These are phyloP conservation scores for Ophiosphaerella herpotricha DNA, from an alignment of 2,329 filamentous ascomycete genomes.

Conservation along the genomic window DNA sequence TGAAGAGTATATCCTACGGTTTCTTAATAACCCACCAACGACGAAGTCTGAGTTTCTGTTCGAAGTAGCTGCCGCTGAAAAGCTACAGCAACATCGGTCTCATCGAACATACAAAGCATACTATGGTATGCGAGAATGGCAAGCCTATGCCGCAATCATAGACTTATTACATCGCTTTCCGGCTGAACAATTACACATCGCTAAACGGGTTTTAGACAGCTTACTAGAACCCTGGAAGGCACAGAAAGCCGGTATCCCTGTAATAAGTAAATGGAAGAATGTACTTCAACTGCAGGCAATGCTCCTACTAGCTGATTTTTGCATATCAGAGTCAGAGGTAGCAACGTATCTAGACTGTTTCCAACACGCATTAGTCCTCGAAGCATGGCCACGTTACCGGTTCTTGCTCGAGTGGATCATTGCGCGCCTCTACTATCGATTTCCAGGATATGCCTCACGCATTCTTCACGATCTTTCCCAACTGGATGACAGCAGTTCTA, in stretches of 20 bases:
- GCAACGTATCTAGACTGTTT: slow-evolving; percentile 44
- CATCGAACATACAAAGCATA: slow-evolving; percentile 48
- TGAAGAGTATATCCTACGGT: slow-evolving; percentile 46
- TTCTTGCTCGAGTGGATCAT: slow-evolving; percentile 56
- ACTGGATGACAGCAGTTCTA: slow-evolving; percentile 52
- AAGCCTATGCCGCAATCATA: slow-evolving; percentile 52
- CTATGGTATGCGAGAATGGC: slow-evolving; percentile 50
- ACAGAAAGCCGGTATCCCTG: slow-evolving; percentile 50
- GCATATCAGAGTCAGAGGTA: slow-evolving; percentile 31
- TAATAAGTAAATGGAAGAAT: slow-evolving; percentile 55
- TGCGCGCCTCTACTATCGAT: slow-evolving; percentile 48
- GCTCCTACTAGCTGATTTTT: slow-evolving; percentile 49
- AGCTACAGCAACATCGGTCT: slow-evolving; percentile 34
- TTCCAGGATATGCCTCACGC: slow-evolving; percentile 33
- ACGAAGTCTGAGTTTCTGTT: slow-evolving; percentile 52
- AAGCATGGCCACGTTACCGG: slow-evolving; percentile 54
- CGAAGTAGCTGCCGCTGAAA: slow-evolving; percentile 48
- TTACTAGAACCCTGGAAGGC: slow-evolving; percentile 50
- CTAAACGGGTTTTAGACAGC: slow-evolving; percentile 36
- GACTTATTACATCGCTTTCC: slow-evolving; percentile 51
- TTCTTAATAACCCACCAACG: slow-evolving; percentile 48
- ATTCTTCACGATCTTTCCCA: slow-evolving; percentile 46
- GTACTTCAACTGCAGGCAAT: slow-evolving; percentile 54
- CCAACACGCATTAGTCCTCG: slow-evolving; percentile 49
- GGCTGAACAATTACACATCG: slow-evolving; percentile 23